These are phyloP conservation scores for Torulaspora microellipsoides DNA, from an alignment of 805 yeast genomes.

Conservation along the genomic window DNA sequence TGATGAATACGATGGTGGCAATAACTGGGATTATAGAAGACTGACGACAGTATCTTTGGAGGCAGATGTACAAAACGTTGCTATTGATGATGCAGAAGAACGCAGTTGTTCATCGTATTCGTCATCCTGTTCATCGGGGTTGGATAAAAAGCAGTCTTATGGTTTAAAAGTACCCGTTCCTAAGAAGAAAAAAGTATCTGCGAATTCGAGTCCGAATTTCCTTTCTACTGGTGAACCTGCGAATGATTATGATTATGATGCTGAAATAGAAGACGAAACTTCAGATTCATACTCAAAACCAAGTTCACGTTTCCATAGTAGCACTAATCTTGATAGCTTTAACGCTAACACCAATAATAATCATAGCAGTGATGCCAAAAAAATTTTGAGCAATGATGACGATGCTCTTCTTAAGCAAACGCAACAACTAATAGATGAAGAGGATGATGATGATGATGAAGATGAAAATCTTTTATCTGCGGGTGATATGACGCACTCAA, in stretches of 20 bases:
- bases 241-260: constrained; percentile 16
- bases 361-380: background rate
- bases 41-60: constrained; percentile 82
- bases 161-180: constrained; percentile 10
- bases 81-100: constrained; percentile 8
- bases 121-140: constrained; percentile 3
- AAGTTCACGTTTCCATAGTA: constrained; percentile 8
- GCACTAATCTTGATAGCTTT: constrained; percentile 3
- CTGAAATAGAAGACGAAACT: constrained; percentile 26
- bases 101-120: background rate
- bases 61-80: constrained; percentile 56
- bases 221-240: background rate
- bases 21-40: constrained; percentile 90
- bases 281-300: constrained; percentile 15
- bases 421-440: constrained; percentile 1
- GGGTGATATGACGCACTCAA: constrained; percentile 2
- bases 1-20: constrained; percentile 72
- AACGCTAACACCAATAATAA: constrained; percentile 1
- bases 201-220: background rate
- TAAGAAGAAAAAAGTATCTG: constrained; percentile 8
- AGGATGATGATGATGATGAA: constrained; percentile 3
- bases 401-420: background rate
- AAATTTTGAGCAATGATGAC: background rate
- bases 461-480: constrained; percentile 3
- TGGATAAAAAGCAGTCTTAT: constrained; percentile 1